These are phyloP conservation scores for Fistulifera pelliculosa DNA, from an alignment of 108 stramenopile species.

Conservation along the genomic window DNA sequence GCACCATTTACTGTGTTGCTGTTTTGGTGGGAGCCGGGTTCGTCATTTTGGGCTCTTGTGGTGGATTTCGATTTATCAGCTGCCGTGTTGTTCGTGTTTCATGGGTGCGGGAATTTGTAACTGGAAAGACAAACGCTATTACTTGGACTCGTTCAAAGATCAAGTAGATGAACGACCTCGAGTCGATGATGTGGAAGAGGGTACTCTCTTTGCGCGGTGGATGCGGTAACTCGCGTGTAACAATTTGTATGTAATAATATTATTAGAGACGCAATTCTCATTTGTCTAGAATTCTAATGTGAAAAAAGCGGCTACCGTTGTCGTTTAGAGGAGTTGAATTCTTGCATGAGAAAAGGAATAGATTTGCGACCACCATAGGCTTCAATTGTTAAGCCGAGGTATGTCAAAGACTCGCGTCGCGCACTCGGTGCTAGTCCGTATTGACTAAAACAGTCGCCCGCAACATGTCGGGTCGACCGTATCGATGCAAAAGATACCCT, in stretches of 20 bases:
- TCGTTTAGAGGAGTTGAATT: not conserved
- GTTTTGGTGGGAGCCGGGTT: not conserved
- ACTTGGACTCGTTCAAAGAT: not conserved
- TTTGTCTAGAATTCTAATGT: not conserved
- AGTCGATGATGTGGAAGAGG: slow-evolving; percentile 5
- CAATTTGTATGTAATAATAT: not conserved
- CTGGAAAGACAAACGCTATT: not conserved
- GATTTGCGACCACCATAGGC: no score
- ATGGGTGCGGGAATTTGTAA: not conserved
- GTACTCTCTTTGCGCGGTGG: slow-evolving; percentile 7
- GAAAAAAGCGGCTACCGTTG: not conserved
- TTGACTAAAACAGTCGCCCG: no score
- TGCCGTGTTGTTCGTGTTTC: not conserved
- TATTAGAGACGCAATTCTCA: not conserved
- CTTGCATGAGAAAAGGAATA: no score
- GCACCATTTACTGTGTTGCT: slow-evolving; percentile 1
- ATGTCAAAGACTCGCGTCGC: no score
- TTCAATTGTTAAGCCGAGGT: no score
- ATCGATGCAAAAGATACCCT: no score
- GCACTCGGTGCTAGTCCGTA: no score
- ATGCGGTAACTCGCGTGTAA: not conserved
- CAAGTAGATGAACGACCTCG: not conserved
- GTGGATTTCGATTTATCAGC: not conserved
- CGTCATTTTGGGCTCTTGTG: slow-evolving; percentile 1
- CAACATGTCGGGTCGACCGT: no score